These are phyloP conservation scores for Coprinellus micaceus DNA, from an alignment of 768 basidiomycete genomes.

Conservation along the genomic window DNA sequence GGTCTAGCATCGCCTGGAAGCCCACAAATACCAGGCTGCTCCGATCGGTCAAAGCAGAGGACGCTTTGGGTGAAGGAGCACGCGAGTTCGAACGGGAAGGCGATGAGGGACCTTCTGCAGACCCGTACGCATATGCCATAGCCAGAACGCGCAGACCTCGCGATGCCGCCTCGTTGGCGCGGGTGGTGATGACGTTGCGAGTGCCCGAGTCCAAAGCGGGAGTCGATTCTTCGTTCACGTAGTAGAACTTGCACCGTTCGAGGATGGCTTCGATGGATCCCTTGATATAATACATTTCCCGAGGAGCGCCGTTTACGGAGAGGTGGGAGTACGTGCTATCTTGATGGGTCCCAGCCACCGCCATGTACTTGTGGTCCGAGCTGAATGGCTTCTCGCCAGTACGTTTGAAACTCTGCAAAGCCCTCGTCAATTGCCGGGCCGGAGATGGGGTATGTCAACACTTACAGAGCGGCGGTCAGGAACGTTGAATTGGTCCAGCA, in stretches of 20 bases:
- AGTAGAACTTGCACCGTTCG: constrained; percentile 83
- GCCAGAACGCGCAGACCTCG: constrained; percentile 85
- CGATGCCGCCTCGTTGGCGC: constrained; percentile 68
- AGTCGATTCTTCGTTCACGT: constrained; percentile 85
- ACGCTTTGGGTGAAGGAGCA: constrained; percentile 22
- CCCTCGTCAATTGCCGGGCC: too few species aligned
- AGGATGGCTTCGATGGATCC: constrained; percentile 89
- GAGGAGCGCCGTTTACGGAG: constrained; percentile 34
- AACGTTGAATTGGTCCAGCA: constrained; percentile 62
- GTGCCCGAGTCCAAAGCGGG: constrained; percentile 71
- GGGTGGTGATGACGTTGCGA: constrained; percentile 60
- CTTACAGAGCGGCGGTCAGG: constrained; percentile 70
- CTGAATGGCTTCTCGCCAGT: constrained; percentile 84
- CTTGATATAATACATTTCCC: constrained; percentile 87
- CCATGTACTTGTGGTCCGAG: constrained; percentile 94
- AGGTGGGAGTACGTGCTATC: constrained; percentile 22
- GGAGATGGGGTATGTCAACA: too few species aligned
- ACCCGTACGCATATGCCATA: constrained; percentile 84
- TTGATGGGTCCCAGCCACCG: constrained; percentile 71
- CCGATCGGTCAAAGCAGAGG: constrained; percentile 24
- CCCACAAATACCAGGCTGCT: constrained; percentile 83
- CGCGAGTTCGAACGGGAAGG: constrained; percentile 28
- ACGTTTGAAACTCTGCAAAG: constrained; percentile 58
- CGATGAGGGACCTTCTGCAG: constrained; percentile 36
- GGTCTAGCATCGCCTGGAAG: constrained; percentile 94